Conservation (phyloP, 768 basidiomycete species). For the Cyclocybe cylindracea region DNA sequence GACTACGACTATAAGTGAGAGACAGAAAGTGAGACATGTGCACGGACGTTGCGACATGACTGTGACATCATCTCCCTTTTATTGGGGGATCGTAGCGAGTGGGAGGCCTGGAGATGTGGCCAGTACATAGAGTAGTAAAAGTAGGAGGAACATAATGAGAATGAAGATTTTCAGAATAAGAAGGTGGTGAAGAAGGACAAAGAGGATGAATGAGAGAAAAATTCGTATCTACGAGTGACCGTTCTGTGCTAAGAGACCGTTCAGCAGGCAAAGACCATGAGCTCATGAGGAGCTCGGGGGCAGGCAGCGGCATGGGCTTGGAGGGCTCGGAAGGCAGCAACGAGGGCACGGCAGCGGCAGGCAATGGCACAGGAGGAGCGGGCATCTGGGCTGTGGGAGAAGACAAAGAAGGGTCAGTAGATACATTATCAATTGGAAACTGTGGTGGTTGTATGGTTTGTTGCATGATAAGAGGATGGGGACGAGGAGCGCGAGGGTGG, state of each 20-base stretch:
- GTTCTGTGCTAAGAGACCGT: not conserved
- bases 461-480: slow-evolving; percentile 20
- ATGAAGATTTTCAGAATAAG: slow-evolving; percentile 2
- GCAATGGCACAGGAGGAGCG: not conserved
- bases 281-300: no score
- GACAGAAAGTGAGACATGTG: no score
- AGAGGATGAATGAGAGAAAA: not conserved
- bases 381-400: slow-evolving; percentile 3
- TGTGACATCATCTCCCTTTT: slow-evolving; percentile 7
- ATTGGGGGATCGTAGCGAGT: slow-evolving; percentile 3
- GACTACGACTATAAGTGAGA: no score
- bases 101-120: slow-evolving; percentile 17
- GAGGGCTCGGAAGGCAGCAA: no score
- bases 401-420: not conserved
- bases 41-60: no score
- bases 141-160: slow-evolving; percentile 19
- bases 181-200: slow-evolving; percentile 9
- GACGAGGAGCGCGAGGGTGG: slow-evolving; percentile 29
- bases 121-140: slow-evolving; percentile 20
- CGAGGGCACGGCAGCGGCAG: slow-evolving; percentile 1
- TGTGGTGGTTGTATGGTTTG: not conserved
- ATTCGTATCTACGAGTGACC: not conserved
- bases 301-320: no score
- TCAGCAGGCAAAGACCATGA: no score
- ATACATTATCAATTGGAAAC: not conserved